These are phyloP conservation scores for Termitomyces sp. DNA, from an alignment of 768 basidiomycete species.

Conservation along the genomic window DNA sequence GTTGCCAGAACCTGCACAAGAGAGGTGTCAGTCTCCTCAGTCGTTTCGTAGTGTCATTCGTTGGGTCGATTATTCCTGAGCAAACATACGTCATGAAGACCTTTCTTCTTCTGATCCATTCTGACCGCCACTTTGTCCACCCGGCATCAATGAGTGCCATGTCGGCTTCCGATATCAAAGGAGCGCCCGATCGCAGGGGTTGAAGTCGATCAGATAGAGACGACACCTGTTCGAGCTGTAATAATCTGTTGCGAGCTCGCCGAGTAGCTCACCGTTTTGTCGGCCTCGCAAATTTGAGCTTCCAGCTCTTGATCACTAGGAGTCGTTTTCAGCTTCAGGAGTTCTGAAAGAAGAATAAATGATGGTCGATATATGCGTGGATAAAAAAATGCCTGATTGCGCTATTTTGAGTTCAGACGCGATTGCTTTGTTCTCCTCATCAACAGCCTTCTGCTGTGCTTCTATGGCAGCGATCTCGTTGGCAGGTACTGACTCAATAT, in stretches of 20 bases:
- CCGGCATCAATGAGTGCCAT: slow-evolving; percentile 65
- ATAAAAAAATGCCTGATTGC: slow-evolving; percentile 34
- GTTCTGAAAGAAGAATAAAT: slow-evolving; percentile 41
- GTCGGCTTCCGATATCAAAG: slow-evolving; percentile 69
- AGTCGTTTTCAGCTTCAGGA: slow-evolving; percentile 55
- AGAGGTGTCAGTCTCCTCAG: background rate
- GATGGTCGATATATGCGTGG: slow-evolving; percentile 11
- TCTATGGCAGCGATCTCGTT: slow-evolving; percentile 62
- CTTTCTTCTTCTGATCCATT: slow-evolving; percentile 78
- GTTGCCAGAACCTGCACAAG: slow-evolving; percentile 68
- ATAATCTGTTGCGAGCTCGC: slow-evolving; percentile 1
- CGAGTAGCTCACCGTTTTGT: slow-evolving; percentile 43
- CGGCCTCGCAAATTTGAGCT: slow-evolving; percentile 45
- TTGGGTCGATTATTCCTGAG: background rate
- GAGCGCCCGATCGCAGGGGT: slow-evolving; percentile 65
- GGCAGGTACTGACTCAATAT: slow-evolving; percentile 59
- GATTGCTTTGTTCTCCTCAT: slow-evolving; percentile 57
- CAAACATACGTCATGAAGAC: slow-evolving; percentile 66
- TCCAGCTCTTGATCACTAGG: slow-evolving; percentile 72
- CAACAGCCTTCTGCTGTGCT: slow-evolving; percentile 48
- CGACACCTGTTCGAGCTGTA: slow-evolving; percentile 36
- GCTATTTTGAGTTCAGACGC: slow-evolving; percentile 47
- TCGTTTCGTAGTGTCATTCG: background rate
- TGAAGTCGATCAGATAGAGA: slow-evolving; percentile 47
- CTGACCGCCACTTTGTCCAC: slow-evolving; percentile 75